These are phyloP conservation scores for Microascus cirrosus DNA, from an alignment of 2,329 filamentous ascomycete genomes.

Conservation along the genomic window DNA sequence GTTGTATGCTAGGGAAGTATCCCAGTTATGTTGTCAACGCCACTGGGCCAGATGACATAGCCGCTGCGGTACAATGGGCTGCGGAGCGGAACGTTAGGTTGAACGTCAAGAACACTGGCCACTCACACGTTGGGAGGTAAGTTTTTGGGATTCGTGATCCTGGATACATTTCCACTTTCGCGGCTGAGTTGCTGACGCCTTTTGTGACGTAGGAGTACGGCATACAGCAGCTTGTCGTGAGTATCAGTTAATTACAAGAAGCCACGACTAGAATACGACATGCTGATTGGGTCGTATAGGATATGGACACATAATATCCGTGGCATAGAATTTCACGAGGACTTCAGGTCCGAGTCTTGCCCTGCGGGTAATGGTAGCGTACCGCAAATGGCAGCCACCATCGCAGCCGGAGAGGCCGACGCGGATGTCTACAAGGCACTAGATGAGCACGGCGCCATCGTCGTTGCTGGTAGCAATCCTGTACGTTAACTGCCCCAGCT, in stretches of 20 bases:
- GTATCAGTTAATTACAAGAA: neutral
- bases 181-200: neutral
- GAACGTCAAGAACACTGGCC: conserved; percentile 20
- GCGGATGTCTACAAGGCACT: conserved; percentile 2
- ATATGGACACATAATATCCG: conserved; percentile 4
- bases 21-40: conserved; percentile 26
- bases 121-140: conserved; percentile 6
- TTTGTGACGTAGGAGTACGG: neutral
- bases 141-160: no score
- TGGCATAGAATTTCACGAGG: conserved; percentile 4
- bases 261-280: neutral
- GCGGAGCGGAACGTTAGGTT: conserved; percentile 22
- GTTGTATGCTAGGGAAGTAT: conserved; percentile 31
- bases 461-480: conserved; percentile 4
- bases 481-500: neutral
- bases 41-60: conserved; percentile 16
- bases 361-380: neutral
- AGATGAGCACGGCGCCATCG: conserved; percentile 4
- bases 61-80: conserved; percentile 22
- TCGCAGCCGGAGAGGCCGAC: conserved; percentile 4
- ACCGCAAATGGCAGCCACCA: conserved; percentile 2
- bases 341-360: conserved; percentile 1
- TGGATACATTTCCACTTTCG: neutral
- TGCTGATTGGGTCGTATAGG: neutral
- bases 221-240: neutral